Evolutionary conservation across 2,329 filamentous ascomycete species (phyloP).

Genomic region (Graphilbum sp.): DNA sequence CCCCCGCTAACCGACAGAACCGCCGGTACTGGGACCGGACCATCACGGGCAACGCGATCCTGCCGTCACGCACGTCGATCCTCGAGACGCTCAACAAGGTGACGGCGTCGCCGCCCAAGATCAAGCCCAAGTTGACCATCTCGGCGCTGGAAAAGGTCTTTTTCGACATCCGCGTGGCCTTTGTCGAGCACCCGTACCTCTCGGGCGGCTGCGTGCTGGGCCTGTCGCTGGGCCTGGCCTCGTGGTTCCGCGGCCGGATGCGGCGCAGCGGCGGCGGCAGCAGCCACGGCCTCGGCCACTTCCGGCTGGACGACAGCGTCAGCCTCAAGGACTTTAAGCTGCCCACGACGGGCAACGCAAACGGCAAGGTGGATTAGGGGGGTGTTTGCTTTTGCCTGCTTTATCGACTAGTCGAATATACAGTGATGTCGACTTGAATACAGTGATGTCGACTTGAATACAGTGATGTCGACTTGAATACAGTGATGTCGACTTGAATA

Average conservation of each 20-base stretch:
- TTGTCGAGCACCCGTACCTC: constrained; percentile 42
- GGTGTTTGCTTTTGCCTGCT: neutral
- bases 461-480: too few relatives aligned
- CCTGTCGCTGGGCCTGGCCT: constrained; percentile 33
- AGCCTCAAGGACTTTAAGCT: constrained; percentile 42
- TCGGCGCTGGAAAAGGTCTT: constrained; percentile 56
- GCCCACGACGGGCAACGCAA: constrained; percentile 31
- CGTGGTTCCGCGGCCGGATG: constrained; percentile 37
- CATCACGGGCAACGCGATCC: constrained; percentile 75
- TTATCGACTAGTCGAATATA: too few relatives aligned
- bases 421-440: too few relatives aligned
- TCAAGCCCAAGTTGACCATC: constrained; percentile 64
- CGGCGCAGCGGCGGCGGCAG: constrained; percentile 36
- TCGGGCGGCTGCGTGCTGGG: constrained; percentile 40
- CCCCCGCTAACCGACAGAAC: constrained; percentile 28
- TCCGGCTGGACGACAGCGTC: constrained; percentile 41
- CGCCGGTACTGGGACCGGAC: constrained; percentile 91
- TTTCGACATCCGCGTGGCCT: constrained; percentile 43
- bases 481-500: too few relatives aligned
- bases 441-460: too few relatives aligned
- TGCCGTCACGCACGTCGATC: constrained; percentile 77
- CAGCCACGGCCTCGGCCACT: constrained; percentile 45
- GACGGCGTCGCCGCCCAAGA: constrained; percentile 49
- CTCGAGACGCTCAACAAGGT: constrained; percentile 70
- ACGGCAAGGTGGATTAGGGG: constrained; percentile 30